phyloP scores from a whole-genome alignment of 805 yeast genomes.

The Metschnikowia dekortorum region DNA sequence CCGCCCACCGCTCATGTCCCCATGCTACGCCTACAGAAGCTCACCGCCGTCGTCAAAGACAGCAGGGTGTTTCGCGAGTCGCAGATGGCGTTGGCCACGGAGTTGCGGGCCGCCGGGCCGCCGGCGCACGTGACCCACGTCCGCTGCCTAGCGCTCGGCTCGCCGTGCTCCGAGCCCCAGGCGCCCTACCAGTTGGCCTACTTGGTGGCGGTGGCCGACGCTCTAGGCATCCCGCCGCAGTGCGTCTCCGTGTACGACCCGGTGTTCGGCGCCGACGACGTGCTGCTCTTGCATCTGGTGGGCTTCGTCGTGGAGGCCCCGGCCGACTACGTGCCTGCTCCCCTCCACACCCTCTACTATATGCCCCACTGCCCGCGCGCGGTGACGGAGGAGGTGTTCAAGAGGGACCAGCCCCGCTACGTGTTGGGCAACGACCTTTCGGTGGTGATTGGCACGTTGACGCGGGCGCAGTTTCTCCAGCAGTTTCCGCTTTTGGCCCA shows the following conservation, averaged over 20 bases:
- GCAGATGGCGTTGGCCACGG: not conserved
- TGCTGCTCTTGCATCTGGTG: slow-evolving; percentile 18
- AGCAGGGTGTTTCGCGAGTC: not conserved
- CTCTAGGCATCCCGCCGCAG: slow-evolving; percentile 5
- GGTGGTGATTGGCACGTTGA: slow-evolving; percentile 51
- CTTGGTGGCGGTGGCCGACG: slow-evolving; percentile 37
- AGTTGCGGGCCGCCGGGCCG: not conserved
- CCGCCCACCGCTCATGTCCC: not conserved
- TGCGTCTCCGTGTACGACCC: slow-evolving; percentile 62
- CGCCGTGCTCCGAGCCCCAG: slow-evolving; percentile 52
- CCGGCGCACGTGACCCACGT: slow-evolving; percentile 24
- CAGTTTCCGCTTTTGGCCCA: slow-evolving; percentile 44
- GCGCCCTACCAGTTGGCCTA: slow-evolving; percentile 67
- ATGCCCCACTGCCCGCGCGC: slow-evolving; percentile 74
- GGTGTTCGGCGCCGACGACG: slow-evolving; percentile 48
- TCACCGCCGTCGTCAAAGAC: not conserved
- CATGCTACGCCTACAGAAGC: not conserved
- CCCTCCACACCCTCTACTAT: slow-evolving; percentile 39
- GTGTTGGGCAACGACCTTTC: slow-evolving; percentile 50
- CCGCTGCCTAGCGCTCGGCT: slow-evolving; percentile 71
- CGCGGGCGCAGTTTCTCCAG: slow-evolving; percentile 37
- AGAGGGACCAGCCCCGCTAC: slow-evolving; percentile 28
- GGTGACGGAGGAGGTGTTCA: slow-evolving; percentile 42
- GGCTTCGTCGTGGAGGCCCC: slow-evolving; percentile 15
- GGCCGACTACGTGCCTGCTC: not conserved